Base-by-base conservation (phyloP, 768 basidiomycete genomes). In the Porphyrellus cyaneotinctus region DNA sequence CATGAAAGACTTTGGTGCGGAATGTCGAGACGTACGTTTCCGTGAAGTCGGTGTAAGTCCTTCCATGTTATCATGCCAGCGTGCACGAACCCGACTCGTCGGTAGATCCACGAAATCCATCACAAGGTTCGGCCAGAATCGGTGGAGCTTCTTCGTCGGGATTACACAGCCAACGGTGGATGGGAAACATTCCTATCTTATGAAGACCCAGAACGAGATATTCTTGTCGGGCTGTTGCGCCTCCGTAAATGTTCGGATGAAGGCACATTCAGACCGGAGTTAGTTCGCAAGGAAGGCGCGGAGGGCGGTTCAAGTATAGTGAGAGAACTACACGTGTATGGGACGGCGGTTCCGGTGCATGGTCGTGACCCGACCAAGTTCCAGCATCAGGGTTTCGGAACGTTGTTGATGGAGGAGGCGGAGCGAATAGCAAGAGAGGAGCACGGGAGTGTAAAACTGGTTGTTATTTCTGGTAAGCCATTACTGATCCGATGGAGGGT, bases 141-240 rank as follows among this genome's bases (percentile, higher is more conserved):
- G 15, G 89, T 97, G 47, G 97, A 99, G 70, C 84, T 99, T 5
- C 83, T 99, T 31, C 82, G 97, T 52, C 80, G 97, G 36, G 97
- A 99, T 68, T 99, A 99, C 69, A 75, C 88, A 4, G 97, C 97
- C 28, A 99, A 98, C 65, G 95, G 95, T 7, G 95, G 97, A 42
- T 99, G 97, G 97, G 97, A 99, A 74, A 98, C 97, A 2, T 99
- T 99, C 81, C 74, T 99, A 6, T 95, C 95, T 26, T 99, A 98
- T 66, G 97, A 99, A 73, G 97, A 99, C 68, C 95, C 97, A 7
- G 93, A 94, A 70, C 84, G 83, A 49, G 97, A 99, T 64, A 98
- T 99, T 68, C 83, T 99, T 41, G 84, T 99, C 54, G 97, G 97
- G 20, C 73, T 99, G 26, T 77, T 99, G 35, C 83, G 97, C 30